phyloP scores from a whole-genome alignment of 176 grass and related monocot species.

The Oryza officinalis region DNA sequence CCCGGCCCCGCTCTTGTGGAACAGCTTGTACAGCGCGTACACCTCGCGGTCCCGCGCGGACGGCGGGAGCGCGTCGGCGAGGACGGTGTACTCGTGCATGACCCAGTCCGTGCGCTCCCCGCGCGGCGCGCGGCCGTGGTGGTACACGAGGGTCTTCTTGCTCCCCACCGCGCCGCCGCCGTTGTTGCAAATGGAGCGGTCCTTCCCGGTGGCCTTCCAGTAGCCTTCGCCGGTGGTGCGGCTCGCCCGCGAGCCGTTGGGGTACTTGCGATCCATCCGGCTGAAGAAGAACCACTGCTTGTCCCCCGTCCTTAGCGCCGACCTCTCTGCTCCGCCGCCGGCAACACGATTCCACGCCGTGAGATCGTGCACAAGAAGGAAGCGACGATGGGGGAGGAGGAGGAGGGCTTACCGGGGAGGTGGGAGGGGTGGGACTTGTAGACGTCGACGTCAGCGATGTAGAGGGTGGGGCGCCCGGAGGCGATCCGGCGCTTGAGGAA shows the following conservation, averaged over 20 bases:
- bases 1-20: slow-evolving; percentile 87
- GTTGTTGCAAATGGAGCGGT: slow-evolving; percentile 53
- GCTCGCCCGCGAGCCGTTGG: slow-evolving; percentile 79
- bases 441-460: slow-evolving; percentile 81
- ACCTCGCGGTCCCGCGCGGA: slow-evolving; percentile 41
- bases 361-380: not conserved
- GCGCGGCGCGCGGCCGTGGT: slow-evolving; percentile 80
- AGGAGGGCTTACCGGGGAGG: slow-evolving; percentile 64
- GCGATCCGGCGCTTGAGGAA: slow-evolving; percentile 94
- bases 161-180: slow-evolving; percentile 42
- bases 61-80: slow-evolving; percentile 52
- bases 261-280: slow-evolving; percentile 87
- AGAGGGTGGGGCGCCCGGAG: slow-evolving; percentile 48
- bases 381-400: not conserved
- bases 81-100: slow-evolving; percentile 88
- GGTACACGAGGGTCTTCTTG: slow-evolving; percentile 91
- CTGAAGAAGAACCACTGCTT: slow-evolving; percentile 96
- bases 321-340: slow-evolving; percentile 54
- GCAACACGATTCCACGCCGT: not conserved
- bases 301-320: slow-evolving; percentile 79
- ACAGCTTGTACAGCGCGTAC: slow-evolving; percentile 92
- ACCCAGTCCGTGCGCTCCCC: slow-evolving; percentile 89
- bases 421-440: slow-evolving; percentile 95
- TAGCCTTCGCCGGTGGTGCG: slow-evolving; percentile 70
- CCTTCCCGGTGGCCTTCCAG: slow-evolving; percentile 92